Conservation (phyloP, 257 asterid species). For the Echites panduratus region DNA sequence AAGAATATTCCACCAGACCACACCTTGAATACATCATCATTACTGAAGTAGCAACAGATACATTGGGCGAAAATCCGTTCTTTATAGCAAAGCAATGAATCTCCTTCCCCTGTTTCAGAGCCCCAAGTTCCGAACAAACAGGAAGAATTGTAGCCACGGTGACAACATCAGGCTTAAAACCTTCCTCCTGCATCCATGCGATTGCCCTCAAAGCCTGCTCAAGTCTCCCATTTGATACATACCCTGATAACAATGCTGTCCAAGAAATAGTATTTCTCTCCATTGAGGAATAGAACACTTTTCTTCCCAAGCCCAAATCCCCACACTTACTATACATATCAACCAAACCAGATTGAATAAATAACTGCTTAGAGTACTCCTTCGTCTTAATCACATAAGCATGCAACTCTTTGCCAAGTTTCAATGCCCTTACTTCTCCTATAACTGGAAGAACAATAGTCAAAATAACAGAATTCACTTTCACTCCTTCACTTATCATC, state of each 20-base stretch:
- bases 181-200: constrained; percentile 96
- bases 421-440: constrained; percentile 55
- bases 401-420: constrained; percentile 71
- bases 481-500: constrained; percentile 53
- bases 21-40: constrained; percentile 93
- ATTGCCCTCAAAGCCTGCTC: constrained; percentile 78
- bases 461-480: constrained; percentile 66
- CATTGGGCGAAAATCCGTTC: constrained; percentile 41
- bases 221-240: constrained; percentile 59
- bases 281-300: constrained; percentile 61
- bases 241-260: constrained; percentile 90
- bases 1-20: constrained; percentile 43
- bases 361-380: constrained; percentile 57
- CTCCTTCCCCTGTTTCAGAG: constrained; percentile 67
- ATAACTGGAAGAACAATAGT: constrained; percentile 64
- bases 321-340: constrained; percentile 95
- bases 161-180: constrained; percentile 73
- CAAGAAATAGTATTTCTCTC: constrained; percentile 74
- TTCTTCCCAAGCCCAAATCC: constrained; percentile 72
- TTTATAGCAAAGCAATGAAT: constrained; percentile 65
- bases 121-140: constrained; percentile 68
- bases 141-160: constrained; percentile 86
- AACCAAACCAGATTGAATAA: constrained; percentile 67
- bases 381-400: constrained; percentile 74
- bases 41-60: constrained; percentile 63